Base-by-base conservation (phyloP, 2,329 filamentous ascomycete genomes). In the Aspergillus brasiliensis region DNA sequence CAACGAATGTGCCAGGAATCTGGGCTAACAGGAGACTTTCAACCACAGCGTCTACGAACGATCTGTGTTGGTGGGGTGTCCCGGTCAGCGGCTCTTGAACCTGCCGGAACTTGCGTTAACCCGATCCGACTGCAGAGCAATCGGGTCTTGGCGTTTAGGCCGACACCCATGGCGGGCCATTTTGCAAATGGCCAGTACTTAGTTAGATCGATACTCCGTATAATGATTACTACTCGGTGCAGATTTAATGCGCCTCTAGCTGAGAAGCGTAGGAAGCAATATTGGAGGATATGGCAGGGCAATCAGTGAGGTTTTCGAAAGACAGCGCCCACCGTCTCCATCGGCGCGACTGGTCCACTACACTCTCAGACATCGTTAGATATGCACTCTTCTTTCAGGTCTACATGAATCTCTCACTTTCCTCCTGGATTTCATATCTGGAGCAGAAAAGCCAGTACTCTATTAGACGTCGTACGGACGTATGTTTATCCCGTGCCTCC, bases 81-180 rank as follows among this genome's bases (percentile, higher is more conserved):
- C 52, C 46, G 52, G 52, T 13, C 38, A 46, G 52, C 28, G 27
- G 52, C 40, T 55, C 42, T 46, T 44, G 38, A 21, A 19, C 15
- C 27, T 44, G 40, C 7, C 52, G 52, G 52, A 31, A 34, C 23
- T 11, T 17, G 23, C 6, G 34, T 58, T 58, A 48, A 58, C 28
- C 56, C 56, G 56, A 3, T 51, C 56, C 56, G 56, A n/a, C 56
- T 58, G 56, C 56, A 58, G 56, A 52, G 19, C 19, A 21, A 49
- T 57, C 17, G 23, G 44, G 34, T 57, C 28, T 51, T 23, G 42
- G 31, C 25, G 55, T 34, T 44, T 21, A 31, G 47, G 28, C 47
- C 21, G 4, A 31, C 17, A 23, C 40, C 34, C 23, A 10, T 51
- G 44, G 40, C 31, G 21, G 23, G 5, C 48, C 42, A 37, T 37